Evolutionary conservation across 495 filamentous ascomycete species (phyloP).

Genomic region (Aspergillus nidulans): DNA sequence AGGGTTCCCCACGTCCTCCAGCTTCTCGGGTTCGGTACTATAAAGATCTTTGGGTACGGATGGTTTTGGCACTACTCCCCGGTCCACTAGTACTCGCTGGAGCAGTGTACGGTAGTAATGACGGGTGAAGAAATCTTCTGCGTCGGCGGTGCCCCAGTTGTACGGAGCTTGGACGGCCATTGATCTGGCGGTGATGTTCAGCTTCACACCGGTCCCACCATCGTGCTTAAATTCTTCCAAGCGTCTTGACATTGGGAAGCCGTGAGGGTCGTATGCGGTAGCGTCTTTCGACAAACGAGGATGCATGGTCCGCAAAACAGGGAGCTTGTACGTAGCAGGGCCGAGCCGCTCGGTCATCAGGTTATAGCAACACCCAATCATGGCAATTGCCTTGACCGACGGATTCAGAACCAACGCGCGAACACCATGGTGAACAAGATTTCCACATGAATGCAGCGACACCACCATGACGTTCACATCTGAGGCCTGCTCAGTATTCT

Average conservation of each 20-base stretch:
- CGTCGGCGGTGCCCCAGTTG: slow-evolving; percentile 81
- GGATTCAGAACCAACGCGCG: slow-evolving; percentile 80
- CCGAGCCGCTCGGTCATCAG: slow-evolving; percentile 85
- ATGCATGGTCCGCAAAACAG: slow-evolving; percentile 56
- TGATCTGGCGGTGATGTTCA: slow-evolving; percentile 95
- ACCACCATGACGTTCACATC: slow-evolving; percentile 69
- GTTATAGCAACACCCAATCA: slow-evolving; percentile 98
- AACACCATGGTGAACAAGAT: slow-evolving; percentile 91
- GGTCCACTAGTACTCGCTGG: slow-evolving; percentile 85
- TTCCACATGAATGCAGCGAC: slow-evolving; percentile 95
- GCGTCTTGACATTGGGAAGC: slow-evolving; percentile 84
- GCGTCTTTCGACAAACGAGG: slow-evolving; percentile 55
- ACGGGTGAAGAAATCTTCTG: slow-evolving; percentile 82
- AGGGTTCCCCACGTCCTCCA: slow-evolving; percentile 49
- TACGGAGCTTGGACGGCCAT: slow-evolving; percentile 94
- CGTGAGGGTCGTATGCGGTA: slow-evolving; percentile 70
- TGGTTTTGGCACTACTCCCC: slow-evolving; percentile 62
- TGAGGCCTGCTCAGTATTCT: slow-evolving; percentile 9
- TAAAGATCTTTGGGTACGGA: slow-evolving; percentile 30
- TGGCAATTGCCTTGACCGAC: slow-evolving; percentile 77
- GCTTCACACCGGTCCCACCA: slow-evolving; percentile 57
- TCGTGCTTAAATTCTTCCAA: slow-evolving; percentile 56
- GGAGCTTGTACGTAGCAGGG: slow-evolving; percentile 78
- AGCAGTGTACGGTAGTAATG: slow-evolving; percentile 91
- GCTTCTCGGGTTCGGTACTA: slow-evolving; percentile 24